phyloP scores from a whole-genome alignment of 805 yeast species.

The Sugiyamaella qingdaonensis region DNA sequence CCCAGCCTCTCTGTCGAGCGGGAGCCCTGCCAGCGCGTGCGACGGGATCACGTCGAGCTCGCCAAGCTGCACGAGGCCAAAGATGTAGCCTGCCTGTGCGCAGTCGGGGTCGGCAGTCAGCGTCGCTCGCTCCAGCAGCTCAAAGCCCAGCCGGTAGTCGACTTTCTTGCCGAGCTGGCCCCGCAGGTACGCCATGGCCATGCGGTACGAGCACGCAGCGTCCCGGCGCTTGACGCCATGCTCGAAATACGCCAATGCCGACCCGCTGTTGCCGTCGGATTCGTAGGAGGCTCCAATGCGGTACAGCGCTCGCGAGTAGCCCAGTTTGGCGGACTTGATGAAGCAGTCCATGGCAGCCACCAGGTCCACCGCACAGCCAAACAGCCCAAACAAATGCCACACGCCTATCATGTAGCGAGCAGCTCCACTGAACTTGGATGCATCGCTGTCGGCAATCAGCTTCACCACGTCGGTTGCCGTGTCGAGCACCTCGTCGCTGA shows the following conservation, averaged over 20 bases:
- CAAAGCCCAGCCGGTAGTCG: constrained; percentile 25
- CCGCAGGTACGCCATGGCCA: constrained; percentile 32
- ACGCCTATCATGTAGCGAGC: constrained; percentile 30
- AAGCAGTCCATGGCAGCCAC: constrained; percentile 26
- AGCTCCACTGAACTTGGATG: constrained; percentile 22
- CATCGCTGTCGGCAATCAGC: constrained; percentile 18
- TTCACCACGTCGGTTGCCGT: constrained; percentile 25
- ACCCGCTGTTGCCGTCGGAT: constrained; percentile 26
- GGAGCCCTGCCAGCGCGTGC: constrained; percentile 5
- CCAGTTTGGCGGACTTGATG: constrained; percentile 30
- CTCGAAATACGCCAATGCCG: constrained; percentile 32
- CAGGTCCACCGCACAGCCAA: constrained; percentile 22
- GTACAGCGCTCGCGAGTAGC: constrained; percentile 35
- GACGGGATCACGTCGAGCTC: constrained; percentile 22
- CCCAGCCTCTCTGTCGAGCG: constrained; percentile 21
- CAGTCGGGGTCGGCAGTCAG: constrained; percentile 35
- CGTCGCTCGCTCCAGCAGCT: constrained; percentile 28
- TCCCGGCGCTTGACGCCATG: constrained; percentile 35
- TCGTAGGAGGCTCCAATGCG: constrained; percentile 35
- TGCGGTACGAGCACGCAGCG: constrained; percentile 37
- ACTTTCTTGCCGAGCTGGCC: constrained; percentile 31
- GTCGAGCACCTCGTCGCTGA: constrained; percentile 19
- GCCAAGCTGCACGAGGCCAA: constrained; percentile 35
- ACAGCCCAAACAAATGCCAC: constrained; percentile 29
- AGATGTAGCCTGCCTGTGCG: constrained; percentile 36